Base-by-base conservation (phyloP, 305 asterid species). In the Fraxinus nigra region DNA sequence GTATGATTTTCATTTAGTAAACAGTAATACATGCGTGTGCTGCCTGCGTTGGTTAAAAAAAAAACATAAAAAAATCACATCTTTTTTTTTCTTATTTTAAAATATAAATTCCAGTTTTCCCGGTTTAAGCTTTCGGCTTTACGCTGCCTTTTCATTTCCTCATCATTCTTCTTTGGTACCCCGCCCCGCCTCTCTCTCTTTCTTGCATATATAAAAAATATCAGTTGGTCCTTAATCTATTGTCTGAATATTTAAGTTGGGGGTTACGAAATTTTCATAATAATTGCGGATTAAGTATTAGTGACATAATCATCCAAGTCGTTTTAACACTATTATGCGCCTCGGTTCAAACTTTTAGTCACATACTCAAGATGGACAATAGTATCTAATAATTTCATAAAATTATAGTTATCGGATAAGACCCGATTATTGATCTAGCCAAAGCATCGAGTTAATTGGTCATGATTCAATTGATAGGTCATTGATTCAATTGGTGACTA, bases 151-250 rank as follows among this genome's bases (percentile, higher is more conserved):
- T 61, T 78, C 85, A 85, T 77, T 80, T 79, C 86, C 85, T 78
- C 88, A 85, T 89, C 84, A 87, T 87, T 83, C 86, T 78, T 72
- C 82, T 79, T 87, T 79, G 83, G 79, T 87, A 80, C 65, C 4
- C 65, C 26, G 10, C 10, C 65, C 2, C 65, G 7, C 43, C 43
- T 9, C 63, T 1, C 2, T 51, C 6, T 54, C 63, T 54, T 0
- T 54, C 22, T 54, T 22, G 5, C 7, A 5, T 5, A n/a, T 1
- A 54, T 43, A 6, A 11, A 40, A 10, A 11, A 46, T 3, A 46
- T 46, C 26, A 54, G 1, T 54, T 54, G 65, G 65, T 54, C 65
- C 65, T 54, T 54, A 5, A 54, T 54, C 65, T n/a, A n/a, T 51
- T 14, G 65, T 54, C 22, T 18, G 9, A n/a, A n/a, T 54, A 16